These are phyloP conservation scores for Trichocladium antarcticum DNA, from an alignment of 495 filamentous ascomycete species.

Conservation along the genomic window DNA sequence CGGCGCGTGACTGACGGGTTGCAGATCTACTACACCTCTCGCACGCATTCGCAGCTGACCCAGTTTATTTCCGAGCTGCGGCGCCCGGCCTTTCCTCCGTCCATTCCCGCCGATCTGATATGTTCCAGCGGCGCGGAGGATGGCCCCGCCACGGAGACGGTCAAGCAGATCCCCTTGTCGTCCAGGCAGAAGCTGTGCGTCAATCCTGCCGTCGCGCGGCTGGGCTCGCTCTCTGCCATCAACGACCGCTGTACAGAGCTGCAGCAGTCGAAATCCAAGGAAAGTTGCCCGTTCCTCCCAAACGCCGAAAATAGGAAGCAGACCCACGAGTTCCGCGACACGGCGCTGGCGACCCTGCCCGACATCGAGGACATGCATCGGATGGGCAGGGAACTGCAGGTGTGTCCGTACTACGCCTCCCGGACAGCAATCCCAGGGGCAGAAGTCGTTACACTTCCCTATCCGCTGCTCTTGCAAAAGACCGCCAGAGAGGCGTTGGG, in stretches of 20 bases:
- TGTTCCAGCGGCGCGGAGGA: conserved; percentile 15
- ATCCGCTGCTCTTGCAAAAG: conserved; percentile 79
- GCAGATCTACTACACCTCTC: conserved; percentile 81
- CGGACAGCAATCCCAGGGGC: conserved; percentile 68
- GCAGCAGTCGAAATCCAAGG: conserved; percentile 61
- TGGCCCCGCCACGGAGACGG: conserved; percentile 41
- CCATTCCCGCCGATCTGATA: conserved; percentile 27
- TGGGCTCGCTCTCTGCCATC: conserved; percentile 68
- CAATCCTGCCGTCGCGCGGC: conserved; percentile 63
- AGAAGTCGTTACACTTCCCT: conserved; percentile 91
- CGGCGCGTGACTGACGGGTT: conserved; percentile 1
- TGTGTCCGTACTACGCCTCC: conserved; percentile 95
- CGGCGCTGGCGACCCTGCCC: conserved; percentile 68
- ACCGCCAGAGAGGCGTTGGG: conserved; percentile 80
- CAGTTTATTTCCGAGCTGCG: conserved; percentile 89
- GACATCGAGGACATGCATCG: conserved; percentile 87
- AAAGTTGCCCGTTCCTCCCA: conserved; percentile 71
- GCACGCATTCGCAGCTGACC: conserved; percentile 88
- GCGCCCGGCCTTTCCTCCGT: conserved; percentile 65
- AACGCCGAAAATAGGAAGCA: conserved; percentile 59
- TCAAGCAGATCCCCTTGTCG: conserved; percentile 82
- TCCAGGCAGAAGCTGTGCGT: conserved; percentile 92
- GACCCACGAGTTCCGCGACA: conserved; percentile 77
- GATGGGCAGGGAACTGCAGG: conserved; percentile 64
- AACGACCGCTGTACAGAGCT: conserved; percentile 92